Conservation (phyloP, 257 asterid species). For the Scutellaria minor region DNA sequence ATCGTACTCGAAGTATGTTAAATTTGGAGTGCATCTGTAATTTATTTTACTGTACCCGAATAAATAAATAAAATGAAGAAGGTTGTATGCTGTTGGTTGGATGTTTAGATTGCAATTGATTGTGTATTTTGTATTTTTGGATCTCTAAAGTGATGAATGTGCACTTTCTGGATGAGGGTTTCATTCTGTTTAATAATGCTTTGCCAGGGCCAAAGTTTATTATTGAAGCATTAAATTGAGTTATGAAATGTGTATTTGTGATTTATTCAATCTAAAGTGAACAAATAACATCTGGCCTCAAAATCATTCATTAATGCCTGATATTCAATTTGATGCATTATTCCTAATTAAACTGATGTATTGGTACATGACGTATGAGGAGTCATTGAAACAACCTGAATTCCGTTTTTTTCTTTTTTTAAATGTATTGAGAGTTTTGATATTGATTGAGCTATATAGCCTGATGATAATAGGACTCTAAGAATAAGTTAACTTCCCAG, state of each 20-base stretch:
- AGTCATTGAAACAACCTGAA: neutral
- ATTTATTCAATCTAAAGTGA: neutral
- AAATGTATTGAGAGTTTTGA: neutral
- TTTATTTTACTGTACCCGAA: neutral
- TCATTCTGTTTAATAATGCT: too few species aligned
- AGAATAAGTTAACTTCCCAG: constrained; percentile 45
- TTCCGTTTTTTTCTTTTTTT: neutral
- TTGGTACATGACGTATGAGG: constrained; percentile 9
- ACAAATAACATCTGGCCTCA: neutral
- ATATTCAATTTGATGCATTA: neutral
- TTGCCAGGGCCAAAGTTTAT: neutral
- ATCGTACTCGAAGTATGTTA: neutral
- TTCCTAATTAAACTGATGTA: constrained; percentile 10
- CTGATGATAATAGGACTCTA: neutral
- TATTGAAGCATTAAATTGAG: neutral
- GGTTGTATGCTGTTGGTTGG: too few species aligned
- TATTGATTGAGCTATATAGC: constrained; percentile 6
- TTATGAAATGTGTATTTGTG: neutral
- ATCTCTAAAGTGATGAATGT: neutral
- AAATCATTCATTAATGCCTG: neutral
- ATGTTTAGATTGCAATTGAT: neutral
- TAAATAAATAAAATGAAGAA: neutral
- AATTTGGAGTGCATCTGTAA: constrained; percentile 4
- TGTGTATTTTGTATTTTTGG: constrained; percentile 4
- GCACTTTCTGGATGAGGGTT: neutral